Percentiles rank a stretch among this genome's conserved stretches.
Conservation (phyloP, 169 alveolate genomes). For the Plasmodium cynomolgi region DNA sequence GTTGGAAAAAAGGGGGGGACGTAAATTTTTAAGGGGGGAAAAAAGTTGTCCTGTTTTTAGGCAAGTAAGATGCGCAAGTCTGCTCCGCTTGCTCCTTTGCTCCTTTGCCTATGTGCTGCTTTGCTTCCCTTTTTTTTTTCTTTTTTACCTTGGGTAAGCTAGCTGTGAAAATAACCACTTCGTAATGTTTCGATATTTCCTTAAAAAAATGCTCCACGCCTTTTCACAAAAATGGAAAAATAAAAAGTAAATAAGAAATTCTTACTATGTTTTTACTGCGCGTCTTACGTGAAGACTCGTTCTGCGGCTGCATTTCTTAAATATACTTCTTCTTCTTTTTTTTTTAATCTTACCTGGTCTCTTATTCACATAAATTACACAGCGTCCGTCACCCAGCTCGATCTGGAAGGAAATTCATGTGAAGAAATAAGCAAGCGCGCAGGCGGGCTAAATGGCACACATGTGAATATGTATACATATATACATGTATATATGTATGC, state of each 20-base stretch:
- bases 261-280: not conserved
- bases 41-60: not conserved
- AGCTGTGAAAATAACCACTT: slow-evolving; percentile 89
- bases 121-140: not conserved
- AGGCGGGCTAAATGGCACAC: not conserved
- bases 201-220: slow-evolving; percentile 86
- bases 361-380: slow-evolving; percentile 84
- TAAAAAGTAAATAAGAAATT: not conserved
- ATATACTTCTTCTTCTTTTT: not conserved
- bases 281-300: not conserved
- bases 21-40: not conserved
- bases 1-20: not conserved
- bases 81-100: not conserved
- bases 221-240: slow-evolving; percentile 41
- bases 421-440: not conserved
- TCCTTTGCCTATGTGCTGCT: not conserved
- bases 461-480: not conserved
- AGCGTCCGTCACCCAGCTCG: slow-evolving; percentile 82
- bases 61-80: not conserved
- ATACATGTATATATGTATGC: not conserved
- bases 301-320: not conserved
- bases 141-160: slow-evolving; percentile 79
- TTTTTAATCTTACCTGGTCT: slow-evolving; percentile 82
- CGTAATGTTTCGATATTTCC: slow-evolving; percentile 81
- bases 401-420: slow-evolving; percentile 59